Evolutionary conservation across 148 eudicot species (phyloP), one percentile per base, ranked within the genome.

Genomic region (Dysphania ambrosioides): DNA sequence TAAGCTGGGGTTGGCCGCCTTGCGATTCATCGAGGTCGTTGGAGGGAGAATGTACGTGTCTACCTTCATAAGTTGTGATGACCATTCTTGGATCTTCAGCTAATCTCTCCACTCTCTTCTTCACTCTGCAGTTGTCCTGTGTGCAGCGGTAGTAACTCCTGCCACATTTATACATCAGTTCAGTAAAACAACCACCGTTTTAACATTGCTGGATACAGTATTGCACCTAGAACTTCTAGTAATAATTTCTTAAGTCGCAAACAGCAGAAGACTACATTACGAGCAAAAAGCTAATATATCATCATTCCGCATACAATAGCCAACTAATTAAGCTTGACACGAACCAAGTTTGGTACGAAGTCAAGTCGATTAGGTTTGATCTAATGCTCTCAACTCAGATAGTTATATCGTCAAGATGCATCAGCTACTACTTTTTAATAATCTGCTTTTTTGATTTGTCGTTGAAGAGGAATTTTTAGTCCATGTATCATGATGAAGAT

Each of bases 81-180:
- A 92, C 97, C 97, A 92, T 92, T 70, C 97, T 84, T 6, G 94
- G 92, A 81, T 92, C 97, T 70, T 92, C 97, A 13, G 95, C 94
- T 72, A 92, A 73, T 83, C 97, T 77, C 71, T 92, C 97, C 27
- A 92, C 97, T 53, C 95, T 79, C 64, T 92, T 92, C 87, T 92
- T 92, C 31, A 92, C 97, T 9, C 95, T 73, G 62, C 97, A 92
- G 19, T 86, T 90, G 32, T 88, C 94, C 68, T 92, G 92, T 31
- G 97, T 92, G 79, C 97, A 92, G 3, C 97, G 79, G 63, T 92
- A 92, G 38, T 92, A 92, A 70, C 94, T 92, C 90, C 97, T 92
- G 89, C 79, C 24, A 38, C 38, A 70, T 26, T 31, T 13, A 31
- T 66, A 4, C 19, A 66, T 4, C n/a, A 31, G n/a, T n/a, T n/a